Percentiles rank a stretch among this genome's conserved stretches.
Conservation (phyloP, 169 alveolate species). For the Plasmodium inui region DNA sequence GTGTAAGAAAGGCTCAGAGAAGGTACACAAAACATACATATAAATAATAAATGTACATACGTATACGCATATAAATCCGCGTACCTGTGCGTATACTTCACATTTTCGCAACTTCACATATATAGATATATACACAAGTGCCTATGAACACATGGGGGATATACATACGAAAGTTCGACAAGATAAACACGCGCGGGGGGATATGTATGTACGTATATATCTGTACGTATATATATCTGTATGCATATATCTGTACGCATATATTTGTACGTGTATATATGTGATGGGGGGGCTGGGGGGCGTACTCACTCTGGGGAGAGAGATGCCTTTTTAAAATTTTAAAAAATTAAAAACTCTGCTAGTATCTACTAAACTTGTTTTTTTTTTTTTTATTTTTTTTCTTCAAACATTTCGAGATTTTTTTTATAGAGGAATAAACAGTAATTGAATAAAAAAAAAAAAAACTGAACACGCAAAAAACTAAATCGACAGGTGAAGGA, state of each 20-base stretch:
- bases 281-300: neutral
- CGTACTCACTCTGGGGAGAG: neutral
- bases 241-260: too few relatives aligned
- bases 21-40: neutral
- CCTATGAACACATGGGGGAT: neutral
- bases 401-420: neutral
- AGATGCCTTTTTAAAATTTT: neutral
- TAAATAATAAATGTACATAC: neutral
- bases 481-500: neutral
- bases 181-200: neutral
- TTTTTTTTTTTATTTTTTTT: neutral
- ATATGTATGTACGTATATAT: neutral
- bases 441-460: neutral
- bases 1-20: neutral
- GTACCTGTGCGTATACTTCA: constrained; percentile 3
- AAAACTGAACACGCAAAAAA: neutral
- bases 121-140: neutral
- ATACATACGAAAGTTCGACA: neutral
- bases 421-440: neutral
- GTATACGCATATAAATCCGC: neutral
- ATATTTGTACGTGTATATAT: neutral
- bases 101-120: neutral
- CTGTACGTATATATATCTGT: neutral
- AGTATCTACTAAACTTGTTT: neutral
- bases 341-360: neutral